A percentile compares a stretch with the other conserved stretches of the same genome.
phyloP scores from a whole-genome alignment of 805 yeast genomes.

The Saccharomycopsis guyanensis region DNA sequence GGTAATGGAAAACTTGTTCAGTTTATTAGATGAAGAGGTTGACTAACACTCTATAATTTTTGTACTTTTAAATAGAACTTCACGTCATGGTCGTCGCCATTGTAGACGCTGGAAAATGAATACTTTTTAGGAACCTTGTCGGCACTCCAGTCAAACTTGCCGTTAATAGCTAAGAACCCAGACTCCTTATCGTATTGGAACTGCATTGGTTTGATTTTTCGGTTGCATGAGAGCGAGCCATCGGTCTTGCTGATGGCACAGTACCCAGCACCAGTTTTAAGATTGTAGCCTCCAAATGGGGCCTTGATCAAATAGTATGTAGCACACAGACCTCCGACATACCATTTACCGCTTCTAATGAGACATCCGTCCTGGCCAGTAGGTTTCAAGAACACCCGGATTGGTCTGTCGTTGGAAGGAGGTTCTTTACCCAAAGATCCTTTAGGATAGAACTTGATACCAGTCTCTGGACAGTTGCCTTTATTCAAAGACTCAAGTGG shows the following conservation, averaged over 20 bases:
- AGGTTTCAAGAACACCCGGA: conserved; percentile 42
- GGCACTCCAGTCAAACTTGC: conserved; percentile 55
- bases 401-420: conserved; percentile 28
- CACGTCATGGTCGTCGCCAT: conserved; percentile 32
- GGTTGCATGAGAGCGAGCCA: conserved; percentile 30
- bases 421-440: conserved; percentile 26
- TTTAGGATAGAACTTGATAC: conserved; percentile 72
- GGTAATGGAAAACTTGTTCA: conserved; percentile 35
- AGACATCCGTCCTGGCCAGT: conserved; percentile 61
- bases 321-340: conserved; percentile 76
- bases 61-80: conserved; percentile 32
- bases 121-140: conserved; percentile 35
- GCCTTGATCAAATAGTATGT: conserved; percentile 51
- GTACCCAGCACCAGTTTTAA: conserved; percentile 64
- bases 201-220: conserved; percentile 39
- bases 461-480: conserved; percentile 19
- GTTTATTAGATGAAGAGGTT: conserved; percentile 33
- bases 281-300: conserved; percentile 63
- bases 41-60: conserved; percentile 25
- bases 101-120: conserved; percentile 41
- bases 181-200: conserved; percentile 46
- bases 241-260: conserved; percentile 44
- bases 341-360: conserved; percentile 84
- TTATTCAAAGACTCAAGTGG: conserved; percentile 40
- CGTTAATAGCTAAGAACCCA: conserved; percentile 51